Evolutionary conservation across 768 basidiomycete genomes (phyloP).

Genomic region (Ramaria sp.): DNA sequence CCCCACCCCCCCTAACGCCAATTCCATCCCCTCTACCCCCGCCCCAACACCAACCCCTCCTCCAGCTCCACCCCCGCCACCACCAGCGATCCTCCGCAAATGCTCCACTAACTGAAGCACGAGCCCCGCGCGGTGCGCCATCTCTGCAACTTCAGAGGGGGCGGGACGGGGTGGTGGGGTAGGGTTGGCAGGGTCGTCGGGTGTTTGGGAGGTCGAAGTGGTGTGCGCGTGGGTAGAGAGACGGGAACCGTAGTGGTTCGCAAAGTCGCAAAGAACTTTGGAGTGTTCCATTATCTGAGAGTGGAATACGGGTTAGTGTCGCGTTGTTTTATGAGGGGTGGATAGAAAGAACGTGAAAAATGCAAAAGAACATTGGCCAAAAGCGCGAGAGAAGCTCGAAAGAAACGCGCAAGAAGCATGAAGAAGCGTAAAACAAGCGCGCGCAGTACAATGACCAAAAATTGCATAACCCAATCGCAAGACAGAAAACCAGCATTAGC

Average conservation of each 20-base stretch:
- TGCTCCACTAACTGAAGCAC: slow-evolving; percentile 64
- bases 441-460: too few relatives aligned
- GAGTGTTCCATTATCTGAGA: slow-evolving; percentile 53
- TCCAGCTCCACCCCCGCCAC: slow-evolving; percentile 12
- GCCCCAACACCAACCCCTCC: neutral
- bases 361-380: too few relatives aligned
- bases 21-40: too few relatives aligned
- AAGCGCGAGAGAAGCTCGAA: too few relatives aligned
- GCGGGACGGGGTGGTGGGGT: slow-evolving; percentile 32
- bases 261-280: slow-evolving; percentile 48
- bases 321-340: too few relatives aligned
- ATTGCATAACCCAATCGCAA: too few relatives aligned
- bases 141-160: slow-evolving; percentile 51
- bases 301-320: too few relatives aligned
- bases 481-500: too few relatives aligned
- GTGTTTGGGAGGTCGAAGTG: neutral
- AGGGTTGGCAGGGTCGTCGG: slow-evolving; percentile 13
- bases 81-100: slow-evolving; percentile 32
- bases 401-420: too few relatives aligned
- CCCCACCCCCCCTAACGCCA: slow-evolving; percentile 18
- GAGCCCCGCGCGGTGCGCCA: slow-evolving; percentile 53
- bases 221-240: neutral
- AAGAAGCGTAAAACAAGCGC: too few relatives aligned
- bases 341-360: too few relatives aligned
- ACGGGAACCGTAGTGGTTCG: slow-evolving; percentile 51